Evolutionary conservation across 371 early-diverging fungal genomes (phyloP).

Genomic region (Apophysomyces trapeziformis): DNA sequence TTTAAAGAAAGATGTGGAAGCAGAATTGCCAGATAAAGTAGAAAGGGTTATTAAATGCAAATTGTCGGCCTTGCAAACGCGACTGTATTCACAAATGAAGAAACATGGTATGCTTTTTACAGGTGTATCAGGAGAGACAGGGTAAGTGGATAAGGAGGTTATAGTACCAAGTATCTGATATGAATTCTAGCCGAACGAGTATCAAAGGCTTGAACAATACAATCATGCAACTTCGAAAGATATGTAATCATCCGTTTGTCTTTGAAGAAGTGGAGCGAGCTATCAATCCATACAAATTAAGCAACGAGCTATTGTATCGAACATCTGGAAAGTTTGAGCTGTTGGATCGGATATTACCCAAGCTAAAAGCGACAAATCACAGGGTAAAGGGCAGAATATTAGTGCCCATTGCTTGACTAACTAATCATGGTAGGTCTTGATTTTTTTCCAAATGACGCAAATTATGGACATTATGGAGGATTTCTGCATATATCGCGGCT

Average conservation of each 20-base stretch:
- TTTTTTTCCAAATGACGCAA: constrained; percentile 99
- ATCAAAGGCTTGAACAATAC: constrained; percentile 94
- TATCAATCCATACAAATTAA: constrained; percentile 67
- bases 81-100: constrained; percentile 80
- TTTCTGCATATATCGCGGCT: constrained; percentile 81
- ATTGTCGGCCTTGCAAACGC: constrained; percentile 84
- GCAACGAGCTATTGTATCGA: constrained; percentile 70
- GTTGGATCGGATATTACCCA: constrained; percentile 95
- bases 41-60: constrained; percentile 96
- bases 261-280: constrained; percentile 93
- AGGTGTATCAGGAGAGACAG: constrained; percentile 51
- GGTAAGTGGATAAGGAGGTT: constrained; percentile 40
- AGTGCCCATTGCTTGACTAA: neutral
- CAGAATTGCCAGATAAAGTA: constrained; percentile 98
- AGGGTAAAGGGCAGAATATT: constrained; percentile 50
- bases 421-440: constrained; percentile 63
- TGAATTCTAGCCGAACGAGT: constrained; percentile 52
- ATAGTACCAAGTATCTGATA: neutral
- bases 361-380: constrained; percentile 87
- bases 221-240: constrained; percentile 99
- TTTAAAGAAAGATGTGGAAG: constrained; percentile 99
- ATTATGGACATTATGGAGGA: constrained; percentile 98
- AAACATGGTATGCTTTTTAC: constrained; percentile 74
- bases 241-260: constrained; percentile 99
- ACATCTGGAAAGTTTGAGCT: constrained; percentile 98